Evolutionary conservation across 208 protist genomes (phyloP), one percentile per base, ranked within the genome.

Genomic region (Strigomonas culicis): DNA sequence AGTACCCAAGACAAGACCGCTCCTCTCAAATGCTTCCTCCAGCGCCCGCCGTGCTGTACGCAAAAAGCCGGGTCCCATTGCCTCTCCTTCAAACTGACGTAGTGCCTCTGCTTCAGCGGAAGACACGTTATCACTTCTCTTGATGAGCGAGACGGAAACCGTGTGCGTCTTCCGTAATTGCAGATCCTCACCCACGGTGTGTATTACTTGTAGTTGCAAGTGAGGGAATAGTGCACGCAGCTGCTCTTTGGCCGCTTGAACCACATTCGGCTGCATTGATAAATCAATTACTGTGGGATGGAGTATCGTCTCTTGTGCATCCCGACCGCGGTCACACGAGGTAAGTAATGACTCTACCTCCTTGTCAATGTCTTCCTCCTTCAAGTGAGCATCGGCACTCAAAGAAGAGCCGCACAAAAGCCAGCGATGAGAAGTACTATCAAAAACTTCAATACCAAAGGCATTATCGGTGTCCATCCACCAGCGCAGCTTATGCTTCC

Each of bases 121-220:
- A 17, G 60, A 56, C 25, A 74, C 51, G 52, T 62, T 10, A 11
- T 50, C n/a, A 25, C 2, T 17, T 51, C 27, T 13, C 6, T n/a
- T 25, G 31, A 60, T 50, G 25, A 95, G 65, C 1, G 63, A 65
- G 3, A 90, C 73, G 11, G 70, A 72, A 36, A 90, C 58, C 25
- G 84, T 82, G 56, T 92, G 86, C 41, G 84, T 84, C n/a, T 72
- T 51, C 1, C 47, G 68, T 17, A 77, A 79, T 31, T 88, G 74
- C 41, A 91, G 66, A 67, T 95, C 86, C 19, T 53, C 49, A 0
- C 77, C 86, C 39, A 74, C 73, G 1, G 82, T 85, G 72, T 95
- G 85, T 25, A 69, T 69, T 59, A 89, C 32, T 19, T 66, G 17
- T 4, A 92, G 52, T 17, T 59, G 66, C 0, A 95, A 63, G n/a